Base-by-base conservation (phyloP, 129 eudicot genomes). In the Lactuca saligna region DNA sequence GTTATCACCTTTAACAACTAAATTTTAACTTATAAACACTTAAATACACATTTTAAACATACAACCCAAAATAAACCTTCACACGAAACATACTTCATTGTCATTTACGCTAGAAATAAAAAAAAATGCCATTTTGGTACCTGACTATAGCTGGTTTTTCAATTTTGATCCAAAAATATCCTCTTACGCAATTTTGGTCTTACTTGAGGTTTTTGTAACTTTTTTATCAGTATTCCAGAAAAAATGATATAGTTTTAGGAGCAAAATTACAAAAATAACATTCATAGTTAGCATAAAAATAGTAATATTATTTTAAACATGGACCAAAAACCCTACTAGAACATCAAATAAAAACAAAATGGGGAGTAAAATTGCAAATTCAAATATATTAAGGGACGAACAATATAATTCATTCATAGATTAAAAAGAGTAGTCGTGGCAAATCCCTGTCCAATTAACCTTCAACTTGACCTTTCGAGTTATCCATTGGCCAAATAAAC, bases 401-500 rank as follows among this genome's bases (percentile, higher is more conserved):
- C 3, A 35, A 46, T 8, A 3, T 8, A 11, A 46, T 3, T 46
- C 4, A 3, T 1, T 3, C 4, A 10, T 0, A 46, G 3, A 8
- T 12, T 11, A 46, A 3, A 31, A 12, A 44, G 65, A 10, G 13
- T 33, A 33, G 60, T 8, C 65, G 66, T 74, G 73, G 73, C 66
- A 44, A 32, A 74, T 54, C 72, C 78, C 78, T 74, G 51, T 55
- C 78, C 78, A 65, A 0, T 17, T 42, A 65, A 56, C 66, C 13
- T 49, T 56, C 56, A 74, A 74, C 78, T 74, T 65, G 72, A 74
- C 72, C 59, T 65, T 65, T 74, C 65, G 58, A 42, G 25, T 15
- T 8, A 54, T 64, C 51, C 72, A 41, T 41, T 56, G 66, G 57
- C 72, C 72, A 65, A 32, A 1, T 38, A 33, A 12, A 51, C 54